Conservation (phyloP, 352 stramenopile genomes). For the Globisporangium camurandrum region DNA sequence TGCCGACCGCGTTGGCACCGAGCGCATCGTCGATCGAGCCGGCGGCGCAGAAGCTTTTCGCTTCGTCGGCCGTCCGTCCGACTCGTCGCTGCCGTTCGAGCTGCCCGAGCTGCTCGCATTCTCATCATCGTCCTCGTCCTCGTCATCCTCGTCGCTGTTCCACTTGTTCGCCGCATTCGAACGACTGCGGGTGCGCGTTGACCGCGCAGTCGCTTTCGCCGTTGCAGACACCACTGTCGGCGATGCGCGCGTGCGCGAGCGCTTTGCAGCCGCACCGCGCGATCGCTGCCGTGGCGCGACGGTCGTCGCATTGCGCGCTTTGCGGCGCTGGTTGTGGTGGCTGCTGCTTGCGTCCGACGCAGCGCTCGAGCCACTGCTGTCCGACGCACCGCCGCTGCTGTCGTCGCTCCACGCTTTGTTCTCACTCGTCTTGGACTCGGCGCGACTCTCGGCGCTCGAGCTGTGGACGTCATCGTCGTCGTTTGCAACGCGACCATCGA, state of each 20-base stretch:
- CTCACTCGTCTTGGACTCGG: constrained; percentile 31
- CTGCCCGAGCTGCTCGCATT: constrained; percentile 1
- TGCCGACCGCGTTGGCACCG: not conserved
- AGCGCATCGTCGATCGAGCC: not conserved
- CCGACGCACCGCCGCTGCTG: constrained; percentile 55
- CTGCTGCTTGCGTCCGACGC: constrained; percentile 36
- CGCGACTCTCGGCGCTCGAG: constrained; percentile 38
- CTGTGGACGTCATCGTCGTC: constrained; percentile 24
- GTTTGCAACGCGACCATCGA: constrained; percentile 18
- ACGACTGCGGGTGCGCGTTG: constrained; percentile 5
- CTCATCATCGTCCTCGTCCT: constrained; percentile 5
- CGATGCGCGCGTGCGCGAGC: constrained; percentile 8
- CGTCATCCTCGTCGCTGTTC: constrained; percentile 11
- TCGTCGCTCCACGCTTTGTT: constrained; percentile 64
- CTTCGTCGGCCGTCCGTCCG: constrained; percentile 2
- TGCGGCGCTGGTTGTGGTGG: constrained; percentile 9
- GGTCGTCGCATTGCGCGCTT: constrained; percentile 16
- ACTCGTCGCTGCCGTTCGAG: constrained; percentile 7
- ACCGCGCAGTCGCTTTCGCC: constrained; percentile 4
- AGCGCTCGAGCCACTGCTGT: constrained; percentile 52
- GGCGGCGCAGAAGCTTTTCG: not conserved
- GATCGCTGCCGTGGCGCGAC: constrained; percentile 10
- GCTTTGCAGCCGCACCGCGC: too few species aligned
- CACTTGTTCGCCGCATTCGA: constrained; percentile 4
- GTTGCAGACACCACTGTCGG: not conserved